Conservation (phyloP, 1,284 basidiomycete genomes). For the Apiotrichum siamense region DNA sequence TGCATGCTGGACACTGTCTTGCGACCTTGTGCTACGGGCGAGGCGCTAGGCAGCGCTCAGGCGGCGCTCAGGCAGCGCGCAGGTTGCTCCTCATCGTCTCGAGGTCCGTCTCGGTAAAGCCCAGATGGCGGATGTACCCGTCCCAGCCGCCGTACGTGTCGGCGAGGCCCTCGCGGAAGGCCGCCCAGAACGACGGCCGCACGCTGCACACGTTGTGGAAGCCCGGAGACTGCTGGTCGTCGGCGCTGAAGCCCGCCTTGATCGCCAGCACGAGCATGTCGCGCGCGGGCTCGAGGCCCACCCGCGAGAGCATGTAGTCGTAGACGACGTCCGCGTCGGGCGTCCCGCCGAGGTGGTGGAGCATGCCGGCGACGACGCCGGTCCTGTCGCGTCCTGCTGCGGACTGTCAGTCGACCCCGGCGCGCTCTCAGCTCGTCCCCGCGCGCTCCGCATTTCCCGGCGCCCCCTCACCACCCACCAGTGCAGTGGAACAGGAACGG, state of each 20-base stretch:
- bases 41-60: no score
- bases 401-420: background rate
- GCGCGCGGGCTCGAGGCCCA: conserved; percentile 17
- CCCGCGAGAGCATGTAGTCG: conserved; percentile 16
- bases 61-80: no score
- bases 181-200: conserved; percentile 1
- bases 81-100: conserved; percentile 10
- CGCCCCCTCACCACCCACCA: no score
- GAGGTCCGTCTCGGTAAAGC: conserved; percentile 5
- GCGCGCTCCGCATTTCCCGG: background rate
- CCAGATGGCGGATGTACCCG: conserved; percentile 7
- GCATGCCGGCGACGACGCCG: conserved; percentile 10
- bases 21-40: no score
- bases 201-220: conserved; percentile 9
- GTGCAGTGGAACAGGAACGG: conserved; percentile 18
- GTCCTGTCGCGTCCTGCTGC: conserved; percentile 17
- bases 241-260: background rate
- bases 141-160: conserved; percentile 14
- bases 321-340: background rate
- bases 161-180: background rate
- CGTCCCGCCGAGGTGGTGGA: conserved; percentile 13
- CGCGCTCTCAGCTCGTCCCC: no score
- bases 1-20: no score
- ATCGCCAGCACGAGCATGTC: conserved; percentile 3
- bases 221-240: conserved; percentile 1